A percentile compares a stretch with the other conserved stretches of the same genome.
Conservation (phyloP, 352 stramenopile species). For the Pseudoperonospora humuli region DNA sequence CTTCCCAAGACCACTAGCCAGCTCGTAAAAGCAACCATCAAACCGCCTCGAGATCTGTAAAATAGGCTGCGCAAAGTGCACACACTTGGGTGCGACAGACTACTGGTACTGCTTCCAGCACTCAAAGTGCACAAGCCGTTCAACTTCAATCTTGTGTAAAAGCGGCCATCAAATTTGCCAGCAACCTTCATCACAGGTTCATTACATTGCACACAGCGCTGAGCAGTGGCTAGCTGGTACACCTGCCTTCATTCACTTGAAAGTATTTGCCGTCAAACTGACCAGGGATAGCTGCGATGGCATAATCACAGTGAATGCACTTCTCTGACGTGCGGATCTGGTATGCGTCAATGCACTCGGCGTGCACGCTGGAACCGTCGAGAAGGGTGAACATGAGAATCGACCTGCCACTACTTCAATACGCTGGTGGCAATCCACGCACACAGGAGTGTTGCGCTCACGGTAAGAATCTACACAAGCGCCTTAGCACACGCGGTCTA, state of each 20-base stretch:
- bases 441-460: constrained; percentile 66
- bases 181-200: constrained; percentile 65
- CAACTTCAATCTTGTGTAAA: constrained; percentile 77
- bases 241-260: constrained; percentile 63
- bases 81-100: constrained; percentile 62
- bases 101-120: constrained; percentile 80
- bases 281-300: constrained; percentile 67
- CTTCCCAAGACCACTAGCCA: constrained; percentile 65
- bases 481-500: constrained; percentile 74
- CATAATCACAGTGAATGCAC: constrained; percentile 68
- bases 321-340: constrained; percentile 74
- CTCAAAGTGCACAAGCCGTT: constrained; percentile 75
- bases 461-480: constrained; percentile 62
- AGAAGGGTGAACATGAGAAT: constrained; percentile 82
- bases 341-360: constrained; percentile 83
- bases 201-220: constrained; percentile 62
- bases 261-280: constrained; percentile 78
- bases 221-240: constrained; percentile 65
- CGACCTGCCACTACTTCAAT: constrained; percentile 66
- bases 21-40: constrained; percentile 79
- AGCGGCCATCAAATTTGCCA: constrained; percentile 68
- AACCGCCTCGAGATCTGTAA: constrained; percentile 64
- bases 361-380: constrained; percentile 68
- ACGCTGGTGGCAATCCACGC: constrained; percentile 61
- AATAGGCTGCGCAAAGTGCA: constrained; percentile 68